A percentile compares a stretch with the other conserved stretches of the same genome.
Evolutionary conservation across 306 rosid species (phyloP).

Genomic region (Vigna nakashimae): DNA sequence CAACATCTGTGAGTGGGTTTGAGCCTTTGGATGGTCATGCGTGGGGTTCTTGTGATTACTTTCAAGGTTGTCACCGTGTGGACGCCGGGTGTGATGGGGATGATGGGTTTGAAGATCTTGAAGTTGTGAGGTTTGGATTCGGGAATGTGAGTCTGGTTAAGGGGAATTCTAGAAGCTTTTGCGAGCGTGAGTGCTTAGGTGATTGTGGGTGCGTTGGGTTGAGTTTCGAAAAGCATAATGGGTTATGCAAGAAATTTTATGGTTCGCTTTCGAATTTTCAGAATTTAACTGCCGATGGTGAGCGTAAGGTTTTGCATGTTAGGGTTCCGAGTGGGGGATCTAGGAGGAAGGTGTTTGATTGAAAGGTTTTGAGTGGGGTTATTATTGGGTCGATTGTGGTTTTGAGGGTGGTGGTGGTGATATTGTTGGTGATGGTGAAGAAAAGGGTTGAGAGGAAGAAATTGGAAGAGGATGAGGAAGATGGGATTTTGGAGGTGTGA

Average conservation of each 20-base stretch:
- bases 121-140: slow-evolving; percentile 42
- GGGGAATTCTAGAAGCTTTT: slow-evolving; percentile 36
- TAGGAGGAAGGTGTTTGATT: slow-evolving; percentile 33
- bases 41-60: slow-evolving; percentile 63
- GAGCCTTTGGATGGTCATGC: slow-evolving; percentile 47
- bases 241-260: slow-evolving; percentile 50
- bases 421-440: slow-evolving; percentile 52
- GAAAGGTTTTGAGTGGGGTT: slow-evolving; percentile 48
- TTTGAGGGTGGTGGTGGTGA: slow-evolving; percentile 49
- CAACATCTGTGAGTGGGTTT: slow-evolving; percentile 24
- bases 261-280: slow-evolving; percentile 63
- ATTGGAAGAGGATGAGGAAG: slow-evolving; percentile 60
- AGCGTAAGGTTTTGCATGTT: slow-evolving; percentile 44
- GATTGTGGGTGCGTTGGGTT: slow-evolving; percentile 66
- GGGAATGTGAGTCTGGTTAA: slow-evolving; percentile 25
- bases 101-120: slow-evolving; percentile 54
- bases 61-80: slow-evolving; percentile 57
- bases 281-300: slow-evolving; percentile 48
- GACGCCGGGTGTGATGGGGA: slow-evolving; percentile 50
- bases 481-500: slow-evolving; percentile 44
- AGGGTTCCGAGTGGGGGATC: slow-evolving; percentile 49
- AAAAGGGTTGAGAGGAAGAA: slow-evolving; percentile 37
- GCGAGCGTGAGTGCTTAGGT: slow-evolving; percentile 58
- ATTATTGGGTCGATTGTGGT: slow-evolving; percentile 53
- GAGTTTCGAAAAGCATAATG: slow-evolving; percentile 38